phyloP scores from a whole-genome alignment of 768 basidiomycete species.

The Lactarius indigo region DNA sequence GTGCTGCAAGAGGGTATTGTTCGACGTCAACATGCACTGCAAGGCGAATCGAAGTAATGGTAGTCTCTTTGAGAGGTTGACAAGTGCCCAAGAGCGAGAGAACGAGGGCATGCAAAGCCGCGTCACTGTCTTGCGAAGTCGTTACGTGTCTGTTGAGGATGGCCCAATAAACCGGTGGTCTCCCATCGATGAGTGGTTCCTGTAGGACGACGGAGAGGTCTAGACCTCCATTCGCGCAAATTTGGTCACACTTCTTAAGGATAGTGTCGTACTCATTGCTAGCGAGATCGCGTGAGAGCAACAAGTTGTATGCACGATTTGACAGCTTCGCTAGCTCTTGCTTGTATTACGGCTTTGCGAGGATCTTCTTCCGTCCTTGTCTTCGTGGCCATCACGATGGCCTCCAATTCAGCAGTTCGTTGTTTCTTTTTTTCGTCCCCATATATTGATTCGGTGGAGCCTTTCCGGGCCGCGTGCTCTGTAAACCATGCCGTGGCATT shows the following conservation, averaged over 20 bases:
- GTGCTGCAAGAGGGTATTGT: conserved; percentile 58
- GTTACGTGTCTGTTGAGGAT: conserved; percentile 49
- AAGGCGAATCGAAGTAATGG: conserved; percentile 48
- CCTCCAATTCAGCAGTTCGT: background rate
- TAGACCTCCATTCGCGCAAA: conserved; percentile 48
- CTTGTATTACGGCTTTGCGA: background rate
- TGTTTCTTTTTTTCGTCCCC: background rate
- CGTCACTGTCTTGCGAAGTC: conserved; percentile 9
- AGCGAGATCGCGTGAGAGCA: conserved; percentile 38
- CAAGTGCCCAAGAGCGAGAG: conserved; percentile 45
- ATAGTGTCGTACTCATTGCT: conserved; percentile 35
- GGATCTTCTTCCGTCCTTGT: background rate
- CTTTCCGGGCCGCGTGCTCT: background rate
- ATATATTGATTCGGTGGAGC: background rate
- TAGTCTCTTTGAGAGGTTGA: conserved; percentile 37
- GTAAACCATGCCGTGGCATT: background rate
- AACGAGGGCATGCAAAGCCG: conserved; percentile 34
- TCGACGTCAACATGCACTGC: conserved; percentile 63
- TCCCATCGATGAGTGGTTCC: conserved; percentile 57
- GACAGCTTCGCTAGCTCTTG: conserved; percentile 1
- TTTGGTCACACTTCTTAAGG: conserved; percentile 58
- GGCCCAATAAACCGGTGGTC: conserved; percentile 70
- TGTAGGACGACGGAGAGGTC: conserved; percentile 56
- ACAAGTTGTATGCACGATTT: conserved; percentile 19
- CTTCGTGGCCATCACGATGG: background rate